These are phyloP conservation scores for Eimeria praecox DNA, from an alignment of 169 alveolate species.

Conservation along the genomic window DNA sequence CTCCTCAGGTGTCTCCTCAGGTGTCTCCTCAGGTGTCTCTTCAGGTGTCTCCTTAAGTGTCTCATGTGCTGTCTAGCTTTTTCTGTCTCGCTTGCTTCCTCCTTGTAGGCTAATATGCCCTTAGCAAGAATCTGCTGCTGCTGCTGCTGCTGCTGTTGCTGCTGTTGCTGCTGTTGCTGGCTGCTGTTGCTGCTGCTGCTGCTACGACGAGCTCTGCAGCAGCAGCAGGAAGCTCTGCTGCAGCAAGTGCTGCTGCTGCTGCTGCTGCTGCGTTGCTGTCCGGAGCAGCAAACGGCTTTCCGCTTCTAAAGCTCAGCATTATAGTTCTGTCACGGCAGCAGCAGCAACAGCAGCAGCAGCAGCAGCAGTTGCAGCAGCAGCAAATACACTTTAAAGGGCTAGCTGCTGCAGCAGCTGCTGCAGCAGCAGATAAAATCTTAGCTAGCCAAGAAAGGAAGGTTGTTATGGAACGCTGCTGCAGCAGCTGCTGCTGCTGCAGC, in stretches of 20 bases:
- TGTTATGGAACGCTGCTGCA: too few relatives aligned
- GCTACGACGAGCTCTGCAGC: too few relatives aligned
- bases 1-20: too few relatives aligned
- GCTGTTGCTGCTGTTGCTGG: neutral
- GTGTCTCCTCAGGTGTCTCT: too few relatives aligned
- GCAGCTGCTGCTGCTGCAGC: neutral
- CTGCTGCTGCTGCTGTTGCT: constrained; percentile 19
- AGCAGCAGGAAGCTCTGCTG: neutral
- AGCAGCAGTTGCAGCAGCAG: neutral
- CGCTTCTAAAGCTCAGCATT: neutral
- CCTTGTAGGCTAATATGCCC: neutral
- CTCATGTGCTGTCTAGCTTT: too few relatives aligned
- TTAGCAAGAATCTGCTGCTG: neutral
- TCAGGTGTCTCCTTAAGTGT: too few relatives aligned
- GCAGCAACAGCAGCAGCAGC: neutral
- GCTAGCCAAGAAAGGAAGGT: too few relatives aligned
- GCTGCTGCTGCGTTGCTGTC: neutral
- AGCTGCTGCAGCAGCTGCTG: neutral
- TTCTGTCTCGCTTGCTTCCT: neutral
- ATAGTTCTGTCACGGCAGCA: neutral
- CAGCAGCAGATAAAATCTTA: too few relatives aligned
- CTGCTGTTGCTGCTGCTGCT: neutral
- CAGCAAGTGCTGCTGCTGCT: too few relatives aligned
- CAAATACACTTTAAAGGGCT: neutral
- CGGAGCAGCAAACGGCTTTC: neutral